Evolutionary conservation across 164 flowering plant species (phyloP), one percentile per base, ranked within the genome.

Genomic region (Nelumbo lutea): DNA sequence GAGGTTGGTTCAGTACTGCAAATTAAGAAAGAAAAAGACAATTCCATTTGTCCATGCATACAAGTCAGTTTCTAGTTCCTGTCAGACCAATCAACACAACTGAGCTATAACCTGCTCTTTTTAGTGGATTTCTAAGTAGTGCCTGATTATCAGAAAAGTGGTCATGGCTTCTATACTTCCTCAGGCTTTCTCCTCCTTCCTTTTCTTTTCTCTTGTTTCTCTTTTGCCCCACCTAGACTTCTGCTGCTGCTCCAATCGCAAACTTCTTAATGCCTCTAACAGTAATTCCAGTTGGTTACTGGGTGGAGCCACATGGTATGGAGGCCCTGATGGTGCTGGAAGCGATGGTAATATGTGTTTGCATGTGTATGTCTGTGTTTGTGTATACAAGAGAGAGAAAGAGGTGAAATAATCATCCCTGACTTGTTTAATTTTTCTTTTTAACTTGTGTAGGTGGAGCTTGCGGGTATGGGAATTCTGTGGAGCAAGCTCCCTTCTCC

Each of bases 271-370:
- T 66, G 66, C 80, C 69, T 56, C 80, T 0, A 51, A 61, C 8
- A n/a, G 4, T 3, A 72, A 42, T 6, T 50, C 80, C 48, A 56
- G 67, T 39, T 85, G 89, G 89, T 74, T 76, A 2, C 9, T 81
- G 4, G 89, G 82, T 15, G 83, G 81, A 38, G 89, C 89, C 2
- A 85, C 89, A 0, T 85, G 89, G 89, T 83, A 83, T 43, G 89
- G 89, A 43, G 78, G 83, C 69, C 77, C 81, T 7, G 44, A 70
- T 9, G 89, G 87, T 1, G 84, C 84, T 44, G 87, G 89, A 51
- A 82, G 81, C 59, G 75, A 74, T 55, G 85, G 87, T 85, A 80
- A 64, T 52, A 27, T 27, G 27, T 27, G 27, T 27, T 27, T 27
- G 27, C 0, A 27, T 27, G 27, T 27, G 27, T 27, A 27, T 27